phyloP scores from a whole-genome alignment of 2,329 filamentous ascomycete species.

The Hortaea werneckii region DNA sequence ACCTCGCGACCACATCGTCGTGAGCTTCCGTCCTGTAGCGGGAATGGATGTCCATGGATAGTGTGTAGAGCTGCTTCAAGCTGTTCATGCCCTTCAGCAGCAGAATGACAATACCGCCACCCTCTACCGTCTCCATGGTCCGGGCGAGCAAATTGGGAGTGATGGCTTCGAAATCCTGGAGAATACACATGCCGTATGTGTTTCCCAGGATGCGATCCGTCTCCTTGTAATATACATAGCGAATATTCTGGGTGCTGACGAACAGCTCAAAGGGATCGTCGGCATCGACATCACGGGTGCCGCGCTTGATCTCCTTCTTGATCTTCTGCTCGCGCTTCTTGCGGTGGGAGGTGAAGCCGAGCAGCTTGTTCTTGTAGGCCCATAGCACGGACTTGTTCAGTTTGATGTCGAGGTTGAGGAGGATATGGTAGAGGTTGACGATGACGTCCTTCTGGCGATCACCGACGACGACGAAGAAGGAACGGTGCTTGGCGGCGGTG shows the following conservation, averaged over 20 bases:
- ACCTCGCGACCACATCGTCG: constrained; percentile 84
- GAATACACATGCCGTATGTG: constrained; percentile 95
- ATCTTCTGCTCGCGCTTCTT: constrained; percentile 98
- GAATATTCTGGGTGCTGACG: constrained; percentile 89
- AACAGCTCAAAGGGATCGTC: constrained; percentile 97
- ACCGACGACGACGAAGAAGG: constrained; percentile 94
- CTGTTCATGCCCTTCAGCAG: constrained; percentile 94
- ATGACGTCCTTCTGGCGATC: constrained; percentile 94
- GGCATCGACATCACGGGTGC: constrained; percentile 80
- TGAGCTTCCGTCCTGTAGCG: constrained; percentile 95
- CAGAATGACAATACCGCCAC: constrained; percentile 81
- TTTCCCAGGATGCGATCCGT: constrained; percentile 98
- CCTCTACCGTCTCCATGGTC: constrained; percentile 95
- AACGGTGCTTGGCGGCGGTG: constrained; percentile 89
- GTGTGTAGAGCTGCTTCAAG: constrained; percentile 89
- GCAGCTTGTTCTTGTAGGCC: constrained; percentile 96
- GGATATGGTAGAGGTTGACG: constrained; percentile 86
- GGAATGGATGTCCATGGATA: constrained; percentile 97
- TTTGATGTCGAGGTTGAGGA: constrained; percentile 81
- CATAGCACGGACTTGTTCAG: constrained; percentile 94
- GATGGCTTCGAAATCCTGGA: constrained; percentile 95
- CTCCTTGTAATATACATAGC: constrained; percentile 99
- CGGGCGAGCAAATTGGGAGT: constrained; percentile 93
- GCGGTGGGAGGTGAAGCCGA: constrained; percentile 90
- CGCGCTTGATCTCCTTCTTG: constrained; percentile 94